phyloP scores from a whole-genome alignment of 768 basidiomycete species.

The Cantharellus cinnabarinus region DNA sequence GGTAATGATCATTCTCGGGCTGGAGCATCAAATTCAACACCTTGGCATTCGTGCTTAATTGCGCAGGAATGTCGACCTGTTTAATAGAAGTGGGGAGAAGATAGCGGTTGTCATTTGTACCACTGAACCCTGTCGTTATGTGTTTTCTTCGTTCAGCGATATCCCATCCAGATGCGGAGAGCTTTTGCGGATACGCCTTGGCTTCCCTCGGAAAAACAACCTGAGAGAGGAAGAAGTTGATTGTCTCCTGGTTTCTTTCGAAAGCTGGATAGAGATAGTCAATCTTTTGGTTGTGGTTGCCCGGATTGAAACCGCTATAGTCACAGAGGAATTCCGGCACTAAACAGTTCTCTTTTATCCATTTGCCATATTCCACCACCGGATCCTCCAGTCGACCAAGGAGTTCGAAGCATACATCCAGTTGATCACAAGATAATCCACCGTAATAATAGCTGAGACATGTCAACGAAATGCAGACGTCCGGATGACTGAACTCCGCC shows the following conservation, averaged over 20 bases:
- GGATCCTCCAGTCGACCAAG: not conserved
- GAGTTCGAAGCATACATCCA: not conserved
- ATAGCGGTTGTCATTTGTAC: constrained; percentile 13
- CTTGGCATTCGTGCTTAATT: constrained; percentile 28
- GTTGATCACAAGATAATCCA: not conserved
- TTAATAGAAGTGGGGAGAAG: constrained; percentile 19
- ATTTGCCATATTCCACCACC: not conserved
- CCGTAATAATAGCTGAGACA: not conserved
- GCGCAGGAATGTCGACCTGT: constrained; percentile 21
- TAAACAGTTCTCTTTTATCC: not conserved
- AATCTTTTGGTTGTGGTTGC: not conserved
- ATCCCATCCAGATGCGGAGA: constrained; percentile 34
- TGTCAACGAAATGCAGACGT: not conserved
- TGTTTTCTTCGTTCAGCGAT: constrained; percentile 21
- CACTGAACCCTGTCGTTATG: constrained; percentile 31
- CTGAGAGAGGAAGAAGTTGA: constrained; percentile 28
- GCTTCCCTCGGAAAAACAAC: constrained; percentile 32
- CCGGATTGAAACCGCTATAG: not conserved
- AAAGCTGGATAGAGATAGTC: constrained; percentile 11
- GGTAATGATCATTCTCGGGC: constrained; percentile 10
- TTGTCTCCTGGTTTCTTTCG: constrained; percentile 18
- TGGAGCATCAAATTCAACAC: constrained; percentile 12
- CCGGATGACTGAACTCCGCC: constrained; percentile 2
- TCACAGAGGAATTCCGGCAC: not conserved
- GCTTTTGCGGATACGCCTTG: constrained; percentile 27